Evolutionary conservation across 148 eudicot genomes (phyloP).

Genomic region (Rhododendron molle): DNA sequence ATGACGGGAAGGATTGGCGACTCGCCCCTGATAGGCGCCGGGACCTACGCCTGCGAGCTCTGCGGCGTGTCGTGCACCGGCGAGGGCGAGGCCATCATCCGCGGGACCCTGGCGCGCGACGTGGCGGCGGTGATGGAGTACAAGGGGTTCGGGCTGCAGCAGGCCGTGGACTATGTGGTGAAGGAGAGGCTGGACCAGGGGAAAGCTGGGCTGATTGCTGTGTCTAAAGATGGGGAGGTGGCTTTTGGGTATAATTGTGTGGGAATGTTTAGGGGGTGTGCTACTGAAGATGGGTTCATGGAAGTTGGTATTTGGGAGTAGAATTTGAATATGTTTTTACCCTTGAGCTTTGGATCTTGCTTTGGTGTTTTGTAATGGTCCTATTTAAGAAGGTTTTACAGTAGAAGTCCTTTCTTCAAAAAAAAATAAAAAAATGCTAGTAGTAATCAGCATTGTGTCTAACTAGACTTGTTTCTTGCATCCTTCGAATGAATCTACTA

Average conservation of each 20-base stretch:
- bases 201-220: slow-evolving; percentile 79
- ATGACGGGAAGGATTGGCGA: slow-evolving; percentile 78
- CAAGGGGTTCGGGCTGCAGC: slow-evolving; percentile 63
- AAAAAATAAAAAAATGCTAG: not conserved
- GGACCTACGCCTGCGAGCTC: slow-evolving; percentile 70
- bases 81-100: slow-evolving; percentile 85
- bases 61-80: slow-evolving; percentile 93
- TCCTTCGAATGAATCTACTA: not conserved
- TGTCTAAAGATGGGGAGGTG: slow-evolving; percentile 66
- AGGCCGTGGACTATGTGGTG: slow-evolving; percentile 83
- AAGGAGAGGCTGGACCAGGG: slow-evolving; percentile 68
- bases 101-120: slow-evolving; percentile 77
- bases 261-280: slow-evolving; percentile 90
- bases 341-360: not conserved
- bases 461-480: not conserved
- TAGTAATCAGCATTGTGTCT: not conserved
- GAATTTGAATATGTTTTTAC: not conserved
- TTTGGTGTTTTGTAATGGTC: not conserved
- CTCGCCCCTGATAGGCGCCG: slow-evolving; percentile 76
- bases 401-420: not conserved
- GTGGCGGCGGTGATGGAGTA: slow-evolving; percentile 96
- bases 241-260: slow-evolving; percentile 67
- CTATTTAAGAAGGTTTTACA: not conserved
- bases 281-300: slow-evolving; percentile 74
- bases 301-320: slow-evolving; percentile 77